These are phyloP conservation scores for Ogataea trehalophila DNA, from an alignment of 805 yeast genomes.

Conservation along the genomic window DNA sequence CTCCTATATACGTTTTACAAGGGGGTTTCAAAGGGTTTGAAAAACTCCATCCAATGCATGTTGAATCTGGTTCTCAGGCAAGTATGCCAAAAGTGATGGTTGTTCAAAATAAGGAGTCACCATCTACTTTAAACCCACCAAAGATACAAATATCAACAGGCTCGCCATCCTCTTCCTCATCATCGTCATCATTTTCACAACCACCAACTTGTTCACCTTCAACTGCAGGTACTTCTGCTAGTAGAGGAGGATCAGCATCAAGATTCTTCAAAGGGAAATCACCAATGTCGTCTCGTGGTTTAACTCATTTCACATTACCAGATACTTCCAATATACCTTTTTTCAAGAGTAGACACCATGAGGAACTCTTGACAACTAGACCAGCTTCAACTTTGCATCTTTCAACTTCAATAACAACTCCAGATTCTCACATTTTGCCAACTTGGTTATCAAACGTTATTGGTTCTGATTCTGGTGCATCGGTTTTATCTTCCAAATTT, in stretches of 20 bases:
- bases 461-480: conserved; percentile 33
- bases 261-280: conserved; percentile 10
- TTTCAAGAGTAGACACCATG: conserved; percentile 48
- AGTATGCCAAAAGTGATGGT: conserved; percentile 15
- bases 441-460: conserved; percentile 45
- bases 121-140: conserved; percentile 10
- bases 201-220: conserved; percentile 18
- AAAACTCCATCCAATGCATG: conserved; percentile 20
- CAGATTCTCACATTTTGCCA: conserved; percentile 37
- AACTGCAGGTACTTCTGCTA: conserved; percentile 8
- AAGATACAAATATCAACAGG: conserved; percentile 14
- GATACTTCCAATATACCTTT: conserved; percentile 36
- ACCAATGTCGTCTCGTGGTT: conserved; percentile 30
- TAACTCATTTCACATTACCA: conserved; percentile 54
- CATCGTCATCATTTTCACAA: conserved; percentile 10
- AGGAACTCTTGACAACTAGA: conserved; percentile 36
- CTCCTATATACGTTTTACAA: conserved; percentile 39
- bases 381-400: conserved; percentile 27
- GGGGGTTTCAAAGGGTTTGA: conserved; percentile 38
- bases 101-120: conserved; percentile 9
- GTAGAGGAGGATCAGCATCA: conserved; percentile 1
- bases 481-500: conserved; percentile 48
- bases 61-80: conserved; percentile 24
- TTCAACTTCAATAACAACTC: conserved; percentile 16
- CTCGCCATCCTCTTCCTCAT: conserved; percentile 19